phyloP scores from a whole-genome alignment of 768 basidiomycete species.

The Tylopilus subfusipes region DNA sequence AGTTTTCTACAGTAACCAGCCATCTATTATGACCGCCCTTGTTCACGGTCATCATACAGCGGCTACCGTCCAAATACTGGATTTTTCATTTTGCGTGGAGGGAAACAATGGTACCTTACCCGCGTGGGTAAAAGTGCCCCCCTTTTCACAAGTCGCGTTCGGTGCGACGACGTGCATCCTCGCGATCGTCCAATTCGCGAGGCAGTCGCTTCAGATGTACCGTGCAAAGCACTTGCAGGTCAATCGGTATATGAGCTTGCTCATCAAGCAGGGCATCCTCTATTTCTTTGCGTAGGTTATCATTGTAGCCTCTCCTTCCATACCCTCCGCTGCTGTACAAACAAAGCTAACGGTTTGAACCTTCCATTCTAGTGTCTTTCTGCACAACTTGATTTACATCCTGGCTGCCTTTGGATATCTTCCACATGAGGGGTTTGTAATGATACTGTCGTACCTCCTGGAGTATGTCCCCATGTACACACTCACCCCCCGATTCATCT shows the following conservation, averaged over 20 bases:
- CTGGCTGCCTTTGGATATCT: neutral
- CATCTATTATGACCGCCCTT: too few relatives aligned
- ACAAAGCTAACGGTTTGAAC: neutral
- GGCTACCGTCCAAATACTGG: neutral
- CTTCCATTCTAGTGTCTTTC: neutral
- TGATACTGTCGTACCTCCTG: neutral
- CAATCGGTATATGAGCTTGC: neutral
- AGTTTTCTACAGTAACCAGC: neutral
- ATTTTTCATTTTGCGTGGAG: neutral
- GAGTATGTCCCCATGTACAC: neutral
- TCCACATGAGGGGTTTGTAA: too few relatives aligned
- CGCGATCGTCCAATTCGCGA: neutral
- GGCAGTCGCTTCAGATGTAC: neutral
- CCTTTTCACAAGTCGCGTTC: neutral
- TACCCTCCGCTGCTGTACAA: too few relatives aligned
- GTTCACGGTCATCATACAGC: neutral
- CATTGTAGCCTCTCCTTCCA: neutral
- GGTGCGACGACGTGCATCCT: neutral
- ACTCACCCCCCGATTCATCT: neutral
- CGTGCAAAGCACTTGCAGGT: too few relatives aligned
- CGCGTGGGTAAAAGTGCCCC: neutral
- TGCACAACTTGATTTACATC: neutral
- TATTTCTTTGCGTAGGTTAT: neutral
- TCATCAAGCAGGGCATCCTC: neutral
- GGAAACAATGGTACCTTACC: too few relatives aligned